phyloP scores from a whole-genome alignment of 78 protist species.

The Dictyostelium firmibasis region DNA sequence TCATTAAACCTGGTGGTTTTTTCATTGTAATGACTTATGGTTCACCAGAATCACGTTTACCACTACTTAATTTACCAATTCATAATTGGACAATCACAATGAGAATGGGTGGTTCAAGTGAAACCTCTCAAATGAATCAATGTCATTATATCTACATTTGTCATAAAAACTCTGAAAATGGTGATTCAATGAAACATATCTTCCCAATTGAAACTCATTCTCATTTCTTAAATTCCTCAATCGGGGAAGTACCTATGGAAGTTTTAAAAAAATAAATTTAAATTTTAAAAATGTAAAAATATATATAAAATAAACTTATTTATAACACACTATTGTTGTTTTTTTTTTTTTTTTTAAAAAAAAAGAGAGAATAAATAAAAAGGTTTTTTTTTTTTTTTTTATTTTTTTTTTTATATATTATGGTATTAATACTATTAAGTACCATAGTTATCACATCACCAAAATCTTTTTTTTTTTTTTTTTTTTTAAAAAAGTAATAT shows the following conservation, averaged over 20 bases:
- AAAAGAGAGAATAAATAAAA: neutral
- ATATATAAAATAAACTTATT: neutral
- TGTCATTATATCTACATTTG: constrained; percentile 64
- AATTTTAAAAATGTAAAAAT: neutral
- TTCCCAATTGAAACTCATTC: neutral
- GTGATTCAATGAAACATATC: neutral
- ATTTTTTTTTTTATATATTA: neutral
- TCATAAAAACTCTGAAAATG: neutral
- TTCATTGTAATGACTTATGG: constrained; percentile 78
- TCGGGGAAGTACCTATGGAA: constrained; percentile 65
- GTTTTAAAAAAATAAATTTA: neutral
- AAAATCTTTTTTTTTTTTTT: no score
- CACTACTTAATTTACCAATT: neutral
- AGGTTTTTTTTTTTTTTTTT: neutral
- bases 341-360: neutral
- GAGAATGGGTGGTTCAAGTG: constrained; percentile 26
- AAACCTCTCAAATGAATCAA: constrained; percentile 6
- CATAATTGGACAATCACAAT: constrained; percentile 7
- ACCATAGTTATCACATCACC: neutral
- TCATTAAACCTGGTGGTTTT: constrained; percentile 76
- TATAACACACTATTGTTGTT: neutral
- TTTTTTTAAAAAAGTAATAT: neutral
- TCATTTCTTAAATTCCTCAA: constrained; percentile 13
- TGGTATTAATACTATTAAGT: neutral
- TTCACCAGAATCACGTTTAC: constrained; percentile 49